Conservation (phyloP, 108 stramenopile species). For the Skeletonema grethae region DNA sequence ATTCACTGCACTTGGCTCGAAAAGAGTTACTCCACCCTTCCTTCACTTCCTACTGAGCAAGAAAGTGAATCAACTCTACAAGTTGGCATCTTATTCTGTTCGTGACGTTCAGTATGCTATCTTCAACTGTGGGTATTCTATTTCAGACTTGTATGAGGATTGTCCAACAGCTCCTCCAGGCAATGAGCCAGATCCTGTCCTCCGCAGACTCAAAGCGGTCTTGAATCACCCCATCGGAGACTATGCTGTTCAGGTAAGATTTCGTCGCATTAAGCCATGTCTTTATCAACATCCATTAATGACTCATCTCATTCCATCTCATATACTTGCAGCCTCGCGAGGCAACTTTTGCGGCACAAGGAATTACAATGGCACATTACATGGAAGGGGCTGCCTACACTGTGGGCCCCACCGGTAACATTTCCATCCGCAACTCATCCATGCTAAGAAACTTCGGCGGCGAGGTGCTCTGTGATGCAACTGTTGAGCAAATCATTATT, state of each 20-base stretch:
- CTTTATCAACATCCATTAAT: not conserved
- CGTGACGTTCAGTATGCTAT: conserved; percentile 63
- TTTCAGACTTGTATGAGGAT: conserved; percentile 37
- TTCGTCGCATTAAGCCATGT: not conserved
- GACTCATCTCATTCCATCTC: not conserved
- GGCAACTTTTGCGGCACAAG: conserved; percentile 64
- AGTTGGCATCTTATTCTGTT: conserved; percentile 51
- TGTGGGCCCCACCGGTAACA: conserved; percentile 56
- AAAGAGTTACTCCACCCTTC: conserved; percentile 43
- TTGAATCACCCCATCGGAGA: conserved; percentile 62
- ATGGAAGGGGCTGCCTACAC: conserved; percentile 56
- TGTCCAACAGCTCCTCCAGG: conserved; percentile 49
- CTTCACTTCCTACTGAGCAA: conserved; percentile 54
- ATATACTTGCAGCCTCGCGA: conserved; percentile 9
- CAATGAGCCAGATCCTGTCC: conserved; percentile 52
- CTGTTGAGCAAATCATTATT: conserved; percentile 52
- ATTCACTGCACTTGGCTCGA: conserved; percentile 54
- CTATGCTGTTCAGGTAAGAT: conserved; percentile 47
- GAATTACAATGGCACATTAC: conserved; percentile 54
- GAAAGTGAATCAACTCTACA: conserved; percentile 49
- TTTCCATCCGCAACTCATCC: conserved; percentile 49
- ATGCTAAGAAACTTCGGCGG: conserved; percentile 54
- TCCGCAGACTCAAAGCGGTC: conserved; percentile 58
- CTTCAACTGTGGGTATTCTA: conserved; percentile 48
- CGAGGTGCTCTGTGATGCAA: conserved; percentile 58